Conservation (phyloP, 2,329 filamentous ascomycete species). For the Diaporthe australafricana region DNA sequence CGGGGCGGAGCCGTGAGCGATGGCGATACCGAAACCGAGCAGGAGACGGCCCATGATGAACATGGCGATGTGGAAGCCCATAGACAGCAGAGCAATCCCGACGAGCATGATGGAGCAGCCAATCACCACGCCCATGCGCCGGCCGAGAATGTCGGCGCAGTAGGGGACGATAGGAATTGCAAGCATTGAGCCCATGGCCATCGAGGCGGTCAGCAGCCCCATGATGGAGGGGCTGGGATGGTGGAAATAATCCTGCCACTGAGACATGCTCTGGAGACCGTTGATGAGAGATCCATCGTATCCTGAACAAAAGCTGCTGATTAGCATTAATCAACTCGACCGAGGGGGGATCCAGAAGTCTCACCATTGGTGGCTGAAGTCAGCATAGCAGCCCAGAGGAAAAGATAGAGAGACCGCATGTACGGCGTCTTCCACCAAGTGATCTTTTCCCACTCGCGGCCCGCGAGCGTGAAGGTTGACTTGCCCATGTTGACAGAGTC, state of each 20-base stretch:
- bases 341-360: too few relatives aligned
- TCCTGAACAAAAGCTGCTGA: constrained; percentile 37
- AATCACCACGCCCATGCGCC: constrained; percentile 57
- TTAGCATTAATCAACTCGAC: neutral
- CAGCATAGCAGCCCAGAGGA: constrained; percentile 49
- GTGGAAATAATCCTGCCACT: constrained; percentile 54
- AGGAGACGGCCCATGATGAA: constrained; percentile 54
- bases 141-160: constrained; percentile 57
- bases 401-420: constrained; percentile 47
- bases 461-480: constrained; percentile 41
- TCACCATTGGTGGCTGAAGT: constrained; percentile 51
- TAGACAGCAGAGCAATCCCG: constrained; percentile 53
- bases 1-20: constrained; percentile 40
- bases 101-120: constrained; percentile 55
- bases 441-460: constrained; percentile 44
- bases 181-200: constrained; percentile 58
- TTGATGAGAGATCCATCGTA: constrained; percentile 60
- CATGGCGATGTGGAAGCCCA: constrained; percentile 51
- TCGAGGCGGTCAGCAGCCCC: constrained; percentile 56
- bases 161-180: constrained; percentile 59
- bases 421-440: constrained; percentile 47
- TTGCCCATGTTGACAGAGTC: constrained; percentile 38
- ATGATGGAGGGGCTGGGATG: constrained; percentile 48
- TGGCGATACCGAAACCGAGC: constrained; percentile 48
- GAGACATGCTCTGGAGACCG: constrained; percentile 55